Percentiles rank a stretch among this genome's conserved stretches.
Evolutionary conservation across 139 green algal species (phyloP).

Genomic region (Spirogloea muscicola): DNA sequence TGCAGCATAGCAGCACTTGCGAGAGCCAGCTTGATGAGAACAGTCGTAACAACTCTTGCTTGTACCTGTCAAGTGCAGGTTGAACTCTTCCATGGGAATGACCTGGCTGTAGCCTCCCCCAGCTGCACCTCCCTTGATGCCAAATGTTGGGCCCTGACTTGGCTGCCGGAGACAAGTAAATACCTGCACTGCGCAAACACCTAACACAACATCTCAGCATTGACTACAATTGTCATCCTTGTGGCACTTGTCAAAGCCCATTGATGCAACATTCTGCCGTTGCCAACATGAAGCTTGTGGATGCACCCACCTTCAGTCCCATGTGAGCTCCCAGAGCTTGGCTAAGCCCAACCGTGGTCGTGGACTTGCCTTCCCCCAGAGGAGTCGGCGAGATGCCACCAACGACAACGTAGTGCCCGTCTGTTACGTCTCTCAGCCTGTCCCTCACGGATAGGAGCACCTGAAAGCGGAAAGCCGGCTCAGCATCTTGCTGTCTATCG

Average conservation of each 20-base stretch:
- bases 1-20: too few species aligned
- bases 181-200: too few species aligned
- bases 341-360: slow-evolving; percentile 94
- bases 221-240: too few species aligned
- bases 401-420: slow-evolving; percentile 77
- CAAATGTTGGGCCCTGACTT: slow-evolving; percentile 94
- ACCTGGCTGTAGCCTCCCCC: slow-evolving; percentile 93
- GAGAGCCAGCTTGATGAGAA: too few species aligned
- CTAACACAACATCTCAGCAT: too few species aligned
- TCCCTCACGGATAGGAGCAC: slow-evolving; percentile 33
- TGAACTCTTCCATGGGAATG: slow-evolving; percentile 68
- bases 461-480: too few species aligned
- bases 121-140: slow-evolving; percentile 96
- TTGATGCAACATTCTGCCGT: too few species aligned
- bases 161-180: slow-evolving; percentile 93
- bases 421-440: background rate
- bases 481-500: too few species aligned
- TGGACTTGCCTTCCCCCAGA: slow-evolving; percentile 91
- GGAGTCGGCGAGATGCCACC: slow-evolving; percentile 95
- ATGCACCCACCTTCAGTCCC: slow-evolving; percentile 57
- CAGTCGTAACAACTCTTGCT: too few species aligned
- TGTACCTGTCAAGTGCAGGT: slow-evolving; percentile 94
- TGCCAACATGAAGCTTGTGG: background rate
- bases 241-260: too few species aligned
- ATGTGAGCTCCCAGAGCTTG: slow-evolving; percentile 92